Evolutionary conservation across 306 rosid genomes (phyloP).

Genomic region (Corylus avellana): DNA sequence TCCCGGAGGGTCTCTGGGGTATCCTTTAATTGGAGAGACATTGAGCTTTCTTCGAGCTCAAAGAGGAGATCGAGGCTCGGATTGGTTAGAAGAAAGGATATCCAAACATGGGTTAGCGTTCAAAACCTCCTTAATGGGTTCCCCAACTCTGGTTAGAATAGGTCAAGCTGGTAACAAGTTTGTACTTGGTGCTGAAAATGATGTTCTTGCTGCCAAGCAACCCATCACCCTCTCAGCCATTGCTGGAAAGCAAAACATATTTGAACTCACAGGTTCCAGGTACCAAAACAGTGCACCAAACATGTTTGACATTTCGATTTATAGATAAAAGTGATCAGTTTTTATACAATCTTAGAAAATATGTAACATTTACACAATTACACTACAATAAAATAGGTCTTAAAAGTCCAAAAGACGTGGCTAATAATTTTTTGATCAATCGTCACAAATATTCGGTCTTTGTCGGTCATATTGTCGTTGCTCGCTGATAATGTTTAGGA

Average conservation of each 20-base stretch:
- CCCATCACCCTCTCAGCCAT: slow-evolving; percentile 41
- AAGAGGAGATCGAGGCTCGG: slow-evolving; percentile 38
- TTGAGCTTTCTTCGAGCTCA: slow-evolving; percentile 40
- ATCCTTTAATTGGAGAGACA: slow-evolving; percentile 57
- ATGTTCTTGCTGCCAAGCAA: slow-evolving; percentile 43
- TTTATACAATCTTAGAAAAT: too few relatives aligned
- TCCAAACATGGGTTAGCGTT: slow-evolving; percentile 44
- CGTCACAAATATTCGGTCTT: too few relatives aligned
- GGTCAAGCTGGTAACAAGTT: slow-evolving; percentile 55
- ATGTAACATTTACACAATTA: too few relatives aligned
- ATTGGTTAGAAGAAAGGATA: slow-evolving; percentile 50
- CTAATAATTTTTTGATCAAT: too few relatives aligned
- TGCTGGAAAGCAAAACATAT: slow-evolving; percentile 40
- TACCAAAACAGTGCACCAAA: not conserved
- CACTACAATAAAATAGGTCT: too few relatives aligned
- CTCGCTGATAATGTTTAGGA: too few relatives aligned
- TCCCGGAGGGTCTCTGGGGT: slow-evolving; percentile 59
- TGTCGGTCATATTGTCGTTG: too few relatives aligned
- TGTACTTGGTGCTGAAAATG: slow-evolving; percentile 42
- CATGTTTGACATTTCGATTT: too few relatives aligned
- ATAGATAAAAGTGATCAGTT: too few relatives aligned
- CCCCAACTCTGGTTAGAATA: slow-evolving; percentile 39
- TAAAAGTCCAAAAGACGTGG: too few relatives aligned
- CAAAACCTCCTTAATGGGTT: slow-evolving; percentile 57
- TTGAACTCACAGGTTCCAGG: slow-evolving; percentile 49